Evolutionary conservation across 805 yeast species (phyloP), one percentile per base, ranked within the genome.

Genomic region (Nakazawaea siamensis): DNA sequence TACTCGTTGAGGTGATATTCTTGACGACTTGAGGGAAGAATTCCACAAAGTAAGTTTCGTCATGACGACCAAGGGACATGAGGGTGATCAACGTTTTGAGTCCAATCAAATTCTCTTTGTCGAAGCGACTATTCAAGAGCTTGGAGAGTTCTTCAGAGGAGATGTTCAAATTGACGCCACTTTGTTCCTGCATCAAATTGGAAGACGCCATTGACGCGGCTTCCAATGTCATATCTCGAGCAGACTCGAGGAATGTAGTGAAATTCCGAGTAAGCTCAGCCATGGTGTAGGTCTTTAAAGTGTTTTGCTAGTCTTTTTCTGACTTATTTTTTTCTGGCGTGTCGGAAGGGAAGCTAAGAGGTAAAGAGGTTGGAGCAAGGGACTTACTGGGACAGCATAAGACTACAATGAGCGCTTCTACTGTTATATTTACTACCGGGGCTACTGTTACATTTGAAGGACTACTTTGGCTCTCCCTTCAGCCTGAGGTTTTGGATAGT

Each of bases 1-100:
- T 51, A 37, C 76, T 73, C 4, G 66, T 46, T 14, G 90, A 77
- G 5, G 85, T 81, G 24, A 88, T 76, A 54, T 87, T 87, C 55
- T 88, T 90, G 38, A 92, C 80, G 4, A 92, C 92, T 48, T 83
- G 88, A 0, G 97, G 86, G 63, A 85, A 90, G 49, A 60, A 70
- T 39, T 57, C 62, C 4, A 62, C 44, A 8, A 68, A 60, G 13
- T 29, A 32, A 6, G 11, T 19, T 19, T 70, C 68, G 35, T 63
- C 49, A 11, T 63, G 64, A 20, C 43, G 42, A 24, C 57, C 58
- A 10, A 62, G 57, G 0, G 73, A 60, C 49, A 69, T 57, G 31
- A 66, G 45, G 0, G 67, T 53, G 10, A 68, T 60, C 3, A 82
- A 63, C 34, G 73, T 66, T 41, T 75, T 76, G 62, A 82, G 57